These are phyloP conservation scores for Eucalyptus dawsonii DNA, from an alignment of 345 rosid species.

Conservation along the genomic window DNA sequence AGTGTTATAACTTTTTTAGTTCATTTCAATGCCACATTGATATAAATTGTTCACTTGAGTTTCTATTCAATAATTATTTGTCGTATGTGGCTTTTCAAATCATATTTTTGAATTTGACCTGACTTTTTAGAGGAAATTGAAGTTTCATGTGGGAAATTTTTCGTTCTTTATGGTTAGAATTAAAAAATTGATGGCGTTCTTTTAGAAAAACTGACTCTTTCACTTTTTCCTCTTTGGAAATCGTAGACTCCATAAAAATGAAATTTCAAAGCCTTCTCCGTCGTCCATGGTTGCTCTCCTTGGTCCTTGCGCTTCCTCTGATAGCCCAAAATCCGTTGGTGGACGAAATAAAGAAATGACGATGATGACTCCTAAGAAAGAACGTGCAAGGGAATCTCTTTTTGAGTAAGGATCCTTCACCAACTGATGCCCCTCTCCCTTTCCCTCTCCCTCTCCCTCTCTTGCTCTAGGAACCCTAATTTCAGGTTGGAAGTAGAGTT, in stretches of 20 bases:
- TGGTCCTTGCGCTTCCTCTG: background rate
- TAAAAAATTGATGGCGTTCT: background rate
- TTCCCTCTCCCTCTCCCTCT: background rate
- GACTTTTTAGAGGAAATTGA: background rate
- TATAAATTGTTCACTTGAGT: background rate
- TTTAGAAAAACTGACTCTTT: background rate
- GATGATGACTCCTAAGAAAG: background rate
- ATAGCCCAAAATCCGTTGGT: background rate
- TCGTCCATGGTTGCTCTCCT: background rate
- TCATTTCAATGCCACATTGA: background rate
- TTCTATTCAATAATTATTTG: too few species aligned
- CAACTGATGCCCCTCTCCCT: background rate
- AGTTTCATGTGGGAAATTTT: background rate
- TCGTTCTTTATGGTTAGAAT: background rate
- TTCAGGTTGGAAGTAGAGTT: background rate
- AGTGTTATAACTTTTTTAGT: too few species aligned
- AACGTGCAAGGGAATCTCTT: background rate
- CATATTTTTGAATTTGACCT: background rate
- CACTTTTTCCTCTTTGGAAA: background rate
- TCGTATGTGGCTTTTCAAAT: background rate
- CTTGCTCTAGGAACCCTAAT: background rate
- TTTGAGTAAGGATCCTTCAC: background rate
- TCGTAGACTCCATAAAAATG: background rate
- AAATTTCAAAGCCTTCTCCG: background rate
- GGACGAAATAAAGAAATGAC: background rate